Evolutionary conservation across 495 filamentous ascomycete species (phyloP).

Genomic region (Aspergillus egyptiacus): DNA sequence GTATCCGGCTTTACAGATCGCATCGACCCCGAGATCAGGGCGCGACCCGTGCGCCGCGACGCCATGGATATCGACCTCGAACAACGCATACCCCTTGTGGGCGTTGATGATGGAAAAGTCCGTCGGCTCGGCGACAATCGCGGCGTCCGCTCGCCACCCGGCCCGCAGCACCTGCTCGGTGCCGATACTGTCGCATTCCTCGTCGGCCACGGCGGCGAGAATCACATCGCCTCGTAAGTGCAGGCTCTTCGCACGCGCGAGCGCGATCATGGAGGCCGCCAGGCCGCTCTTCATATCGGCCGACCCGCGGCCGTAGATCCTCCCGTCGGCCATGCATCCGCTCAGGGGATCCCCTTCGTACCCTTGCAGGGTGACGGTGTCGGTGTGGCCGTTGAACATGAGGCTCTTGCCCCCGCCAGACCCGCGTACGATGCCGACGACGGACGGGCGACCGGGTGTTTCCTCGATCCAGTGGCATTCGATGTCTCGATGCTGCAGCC

Average conservation of each 20-base stretch:
- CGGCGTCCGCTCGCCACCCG: constrained; percentile 3
- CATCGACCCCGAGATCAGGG: neutral
- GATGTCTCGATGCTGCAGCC: neutral
- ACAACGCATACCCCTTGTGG: constrained; percentile 1
- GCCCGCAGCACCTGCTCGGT: neutral
- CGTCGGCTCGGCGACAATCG: constrained; percentile 1
- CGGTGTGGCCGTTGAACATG: constrained; percentile 4
- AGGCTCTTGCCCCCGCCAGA: neutral
- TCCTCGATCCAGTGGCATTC: constrained; percentile 3
- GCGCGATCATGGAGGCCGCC: neutral
- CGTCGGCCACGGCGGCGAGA: constrained; percentile 1
- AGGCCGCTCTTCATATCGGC: constrained; percentile 3
- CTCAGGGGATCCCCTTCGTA: neutral
- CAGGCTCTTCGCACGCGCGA: neutral
- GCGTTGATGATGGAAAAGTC: neutral
- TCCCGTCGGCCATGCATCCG: neutral
- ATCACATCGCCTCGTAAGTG: neutral
- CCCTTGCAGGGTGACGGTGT: neutral
- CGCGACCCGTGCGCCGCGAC: neutral
- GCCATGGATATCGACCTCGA: constrained; percentile 3
- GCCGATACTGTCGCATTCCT: neutral
- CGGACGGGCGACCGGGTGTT: neutral
- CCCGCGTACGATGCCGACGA: neutral
- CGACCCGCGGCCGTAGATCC: neutral
- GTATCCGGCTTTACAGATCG: neutral